A percentile compares a stretch with the other conserved stretches of the same genome.
Evolutionary conservation across 169 alveolate genomes (phyloP).

Genomic region (Eimeria praecox): DNA sequence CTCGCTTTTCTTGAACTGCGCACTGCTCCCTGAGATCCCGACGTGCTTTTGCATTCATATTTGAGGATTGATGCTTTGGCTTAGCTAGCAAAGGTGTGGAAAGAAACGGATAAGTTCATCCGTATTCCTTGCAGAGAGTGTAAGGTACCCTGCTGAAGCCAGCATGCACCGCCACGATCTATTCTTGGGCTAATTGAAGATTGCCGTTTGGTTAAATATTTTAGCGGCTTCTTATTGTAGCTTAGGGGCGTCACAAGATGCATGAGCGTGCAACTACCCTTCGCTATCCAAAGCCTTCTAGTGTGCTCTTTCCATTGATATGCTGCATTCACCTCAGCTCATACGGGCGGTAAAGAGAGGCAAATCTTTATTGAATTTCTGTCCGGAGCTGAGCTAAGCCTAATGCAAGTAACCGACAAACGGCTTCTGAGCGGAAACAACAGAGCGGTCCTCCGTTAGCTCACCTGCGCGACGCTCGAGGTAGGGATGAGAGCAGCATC

Average conservation of each 20-base stretch:
- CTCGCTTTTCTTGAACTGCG: not conserved
- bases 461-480: not conserved
- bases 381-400: not conserved
- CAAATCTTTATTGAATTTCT: not conserved
- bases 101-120: not conserved
- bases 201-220: not conserved
- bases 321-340: not conserved
- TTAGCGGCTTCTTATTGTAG: not conserved
- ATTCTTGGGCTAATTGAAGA: not conserved
- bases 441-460: not conserved
- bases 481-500: not conserved
- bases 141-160: not conserved
- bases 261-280: not conserved
- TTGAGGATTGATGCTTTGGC: not conserved
- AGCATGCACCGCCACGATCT: not conserved
- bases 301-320: not conserved
- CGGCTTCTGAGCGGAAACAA: not conserved
- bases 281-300: not conserved
- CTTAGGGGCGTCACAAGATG: not conserved
- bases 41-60: not conserved
- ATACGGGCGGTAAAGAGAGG: not conserved
- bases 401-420: not conserved
- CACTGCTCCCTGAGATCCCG: not conserved
- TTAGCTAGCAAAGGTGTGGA: not conserved
- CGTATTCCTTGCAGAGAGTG: not conserved